Evolutionary conservation across 2,329 filamentous ascomycete species (phyloP).

Genomic region (Monilinia fructicola): DNA sequence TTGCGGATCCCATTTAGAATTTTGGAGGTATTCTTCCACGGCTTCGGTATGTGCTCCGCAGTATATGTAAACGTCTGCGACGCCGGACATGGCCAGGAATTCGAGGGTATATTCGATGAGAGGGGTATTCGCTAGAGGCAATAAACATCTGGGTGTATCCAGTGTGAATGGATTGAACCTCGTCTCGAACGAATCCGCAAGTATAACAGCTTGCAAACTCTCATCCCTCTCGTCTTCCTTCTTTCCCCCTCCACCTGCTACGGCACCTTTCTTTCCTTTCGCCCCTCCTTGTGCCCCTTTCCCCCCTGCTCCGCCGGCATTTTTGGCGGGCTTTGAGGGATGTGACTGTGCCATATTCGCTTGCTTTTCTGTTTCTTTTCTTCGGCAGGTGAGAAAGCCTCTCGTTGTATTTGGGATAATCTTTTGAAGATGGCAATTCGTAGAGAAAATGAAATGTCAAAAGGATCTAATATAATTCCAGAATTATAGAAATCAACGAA

Average conservation of each 20-base stretch:
- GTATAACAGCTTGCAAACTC: slow-evolving; percentile 50
- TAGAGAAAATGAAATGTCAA: neutral
- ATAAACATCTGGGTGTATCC: slow-evolving; percentile 85
- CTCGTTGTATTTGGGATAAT: neutral
- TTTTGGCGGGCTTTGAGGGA: slow-evolving; percentile 30
- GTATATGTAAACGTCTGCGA: slow-evolving; percentile 93
- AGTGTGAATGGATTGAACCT: slow-evolving; percentile 87
- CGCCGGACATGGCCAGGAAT: slow-evolving; percentile 90
- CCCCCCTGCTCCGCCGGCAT: slow-evolving; percentile 29
- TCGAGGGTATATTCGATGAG: slow-evolving; percentile 97
- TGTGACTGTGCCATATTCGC: slow-evolving; percentile 31
- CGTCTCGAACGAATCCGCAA: slow-evolving; percentile 93
- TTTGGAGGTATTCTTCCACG: slow-evolving; percentile 81
- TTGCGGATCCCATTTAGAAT: slow-evolving; percentile 70
- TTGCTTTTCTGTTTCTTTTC: neutral
- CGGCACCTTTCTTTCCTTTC: slow-evolving; percentile 38
- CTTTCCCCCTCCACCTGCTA: slow-evolving; percentile 35
- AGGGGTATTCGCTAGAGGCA: slow-evolving; percentile 89
- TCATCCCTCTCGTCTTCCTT: slow-evolving; percentile 42
- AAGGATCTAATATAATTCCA: neutral
- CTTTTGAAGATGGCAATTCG: neutral
- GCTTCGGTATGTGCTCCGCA: slow-evolving; percentile 83
- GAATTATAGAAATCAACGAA: neutral
- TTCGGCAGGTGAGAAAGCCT: neutral
- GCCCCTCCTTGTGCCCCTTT: slow-evolving; percentile 18